Conservation (phyloP, 2,329 filamentous ascomycete species). For the Tolypocladium endophyticum region DNA sequence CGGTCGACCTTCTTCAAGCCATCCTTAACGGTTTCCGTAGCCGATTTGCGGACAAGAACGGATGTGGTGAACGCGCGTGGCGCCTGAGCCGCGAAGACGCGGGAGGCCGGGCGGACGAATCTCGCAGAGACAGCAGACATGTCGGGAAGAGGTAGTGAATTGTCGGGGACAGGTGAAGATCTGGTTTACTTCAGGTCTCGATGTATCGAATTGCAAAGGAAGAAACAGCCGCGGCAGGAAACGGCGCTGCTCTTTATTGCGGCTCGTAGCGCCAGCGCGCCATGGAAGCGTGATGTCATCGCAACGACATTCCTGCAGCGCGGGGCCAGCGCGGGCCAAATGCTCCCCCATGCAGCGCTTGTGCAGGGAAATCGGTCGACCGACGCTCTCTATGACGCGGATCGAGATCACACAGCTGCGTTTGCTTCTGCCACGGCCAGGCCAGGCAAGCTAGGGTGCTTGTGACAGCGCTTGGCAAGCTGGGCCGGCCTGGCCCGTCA, state of each 20-base stretch:
- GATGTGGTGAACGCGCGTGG: constrained; percentile 42
- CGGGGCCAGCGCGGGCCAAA: constrained; percentile 6
- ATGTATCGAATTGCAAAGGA: background rate
- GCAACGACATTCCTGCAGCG: background rate
- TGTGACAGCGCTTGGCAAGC: too few relatives aligned
- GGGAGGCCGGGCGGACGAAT: constrained; percentile 28
- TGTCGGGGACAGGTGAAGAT: background rate
- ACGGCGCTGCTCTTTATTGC: background rate
- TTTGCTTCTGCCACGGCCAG: background rate
- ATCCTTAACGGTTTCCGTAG: constrained; percentile 47
- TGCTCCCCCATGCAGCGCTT: background rate
- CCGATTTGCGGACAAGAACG: constrained; percentile 32
- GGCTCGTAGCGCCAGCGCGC: background rate
- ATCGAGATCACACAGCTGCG: background rate
- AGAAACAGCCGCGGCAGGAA: background rate
- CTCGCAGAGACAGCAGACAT: constrained; percentile 46
- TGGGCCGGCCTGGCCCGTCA: too few relatives aligned
- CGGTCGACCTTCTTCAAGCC: constrained; percentile 49
- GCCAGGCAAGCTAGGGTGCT: too few relatives aligned
- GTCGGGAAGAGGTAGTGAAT: constrained; percentile 5
- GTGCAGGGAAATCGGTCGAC: background rate
- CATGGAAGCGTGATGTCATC: constrained; percentile 1
- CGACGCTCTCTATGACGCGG: background rate
- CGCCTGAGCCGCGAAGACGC: constrained; percentile 25
- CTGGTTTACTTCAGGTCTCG: background rate